These are phyloP conservation scores for Thelephora ganbajun DNA, from an alignment of 768 basidiomycete species.

Conservation along the genomic window DNA sequence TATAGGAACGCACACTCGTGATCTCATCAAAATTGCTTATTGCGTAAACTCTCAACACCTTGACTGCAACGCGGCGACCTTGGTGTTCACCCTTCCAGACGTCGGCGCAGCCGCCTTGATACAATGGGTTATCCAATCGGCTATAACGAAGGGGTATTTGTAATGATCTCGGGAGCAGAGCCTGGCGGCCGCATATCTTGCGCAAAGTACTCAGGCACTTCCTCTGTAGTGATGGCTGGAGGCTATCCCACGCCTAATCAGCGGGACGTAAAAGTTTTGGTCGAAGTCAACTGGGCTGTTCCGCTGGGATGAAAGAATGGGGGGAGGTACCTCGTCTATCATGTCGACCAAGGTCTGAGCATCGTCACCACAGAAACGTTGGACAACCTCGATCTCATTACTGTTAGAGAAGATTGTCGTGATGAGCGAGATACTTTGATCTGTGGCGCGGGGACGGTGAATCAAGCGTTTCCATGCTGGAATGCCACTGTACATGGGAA, in stretches of 20 bases:
- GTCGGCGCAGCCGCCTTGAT: neutral
- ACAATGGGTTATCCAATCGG: neutral
- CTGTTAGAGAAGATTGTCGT: too few relatives aligned
- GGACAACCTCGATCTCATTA: too few relatives aligned
- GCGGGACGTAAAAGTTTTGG: neutral
- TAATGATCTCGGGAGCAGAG: too few relatives aligned
- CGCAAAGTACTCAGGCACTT: neutral
- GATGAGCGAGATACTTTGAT: too few relatives aligned
- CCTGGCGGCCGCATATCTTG: too few relatives aligned
- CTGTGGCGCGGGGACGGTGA: too few relatives aligned
- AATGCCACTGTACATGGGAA: too few relatives aligned
- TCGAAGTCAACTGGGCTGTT: neutral
- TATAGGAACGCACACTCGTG: neutral
- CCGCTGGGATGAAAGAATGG: neutral
- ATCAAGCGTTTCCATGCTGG: too few relatives aligned
- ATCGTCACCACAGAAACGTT: too few relatives aligned
- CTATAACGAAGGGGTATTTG: neutral
- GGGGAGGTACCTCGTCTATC: neutral
- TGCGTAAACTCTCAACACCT: neutral
- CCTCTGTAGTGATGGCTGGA: too few relatives aligned
- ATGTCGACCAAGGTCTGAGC: neutral
- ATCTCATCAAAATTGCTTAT: neutral
- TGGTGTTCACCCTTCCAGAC: too few relatives aligned
- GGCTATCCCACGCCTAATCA: too few relatives aligned
- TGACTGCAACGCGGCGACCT: neutral